These are phyloP conservation scores for Coffea eugenioides DNA, from an alignment of 257 asterid species.

Conservation along the genomic window DNA sequence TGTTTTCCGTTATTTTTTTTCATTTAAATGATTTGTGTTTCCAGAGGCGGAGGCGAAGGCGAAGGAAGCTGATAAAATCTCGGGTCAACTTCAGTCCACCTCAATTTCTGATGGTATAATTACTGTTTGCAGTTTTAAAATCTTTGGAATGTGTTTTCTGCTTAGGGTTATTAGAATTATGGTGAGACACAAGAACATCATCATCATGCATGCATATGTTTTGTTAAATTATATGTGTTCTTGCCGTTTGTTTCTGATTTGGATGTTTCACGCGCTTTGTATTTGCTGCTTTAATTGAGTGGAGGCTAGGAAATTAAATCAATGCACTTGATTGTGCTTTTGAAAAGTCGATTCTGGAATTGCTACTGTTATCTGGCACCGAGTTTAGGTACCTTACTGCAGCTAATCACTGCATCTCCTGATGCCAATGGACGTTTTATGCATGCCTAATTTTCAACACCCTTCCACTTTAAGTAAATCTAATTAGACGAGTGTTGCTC, in stretches of 20 bases:
- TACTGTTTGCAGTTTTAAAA: background rate
- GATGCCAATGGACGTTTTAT: background rate
- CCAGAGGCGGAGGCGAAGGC: constrained; percentile 57
- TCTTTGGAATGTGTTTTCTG: background rate
- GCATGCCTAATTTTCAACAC: background rate
- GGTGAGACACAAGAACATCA: background rate
- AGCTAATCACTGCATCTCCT: too few relatives aligned
- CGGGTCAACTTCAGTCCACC: constrained; percentile 80
- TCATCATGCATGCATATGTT: background rate
- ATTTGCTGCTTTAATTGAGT: background rate
- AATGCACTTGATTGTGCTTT: background rate
- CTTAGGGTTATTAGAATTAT: background rate
- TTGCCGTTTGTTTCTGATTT: background rate
- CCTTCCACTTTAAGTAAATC: background rate
- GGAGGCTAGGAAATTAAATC: background rate
- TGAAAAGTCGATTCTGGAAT: background rate
- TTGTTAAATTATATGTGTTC: background rate
- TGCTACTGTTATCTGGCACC: background rate
- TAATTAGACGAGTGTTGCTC: background rate
- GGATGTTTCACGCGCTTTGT: background rate
- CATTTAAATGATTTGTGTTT: constrained; percentile 3
- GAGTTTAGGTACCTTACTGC: background rate
- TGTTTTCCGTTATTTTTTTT: background rate
- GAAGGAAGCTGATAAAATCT: constrained; percentile 62
- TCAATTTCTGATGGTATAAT: constrained; percentile 63